A percentile compares a stretch with the other conserved stretches of the same genome.
Evolutionary conservation across 78 protist species (phyloP).

Genomic region (Dictyostelium intermedium): DNA sequence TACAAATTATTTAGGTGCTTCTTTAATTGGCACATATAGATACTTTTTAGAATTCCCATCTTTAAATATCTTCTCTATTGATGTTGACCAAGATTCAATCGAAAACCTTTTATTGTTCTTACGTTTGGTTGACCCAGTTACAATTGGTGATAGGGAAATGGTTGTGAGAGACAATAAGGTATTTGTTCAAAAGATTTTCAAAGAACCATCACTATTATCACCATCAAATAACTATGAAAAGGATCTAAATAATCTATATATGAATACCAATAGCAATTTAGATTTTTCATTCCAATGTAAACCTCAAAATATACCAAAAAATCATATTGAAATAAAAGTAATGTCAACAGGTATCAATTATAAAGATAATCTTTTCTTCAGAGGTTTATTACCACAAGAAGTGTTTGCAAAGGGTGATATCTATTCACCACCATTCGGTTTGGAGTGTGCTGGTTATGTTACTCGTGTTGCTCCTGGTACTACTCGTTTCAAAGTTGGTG

Average conservation of each 20-base stretch:
- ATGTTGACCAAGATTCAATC: slow-evolving; percentile 10
- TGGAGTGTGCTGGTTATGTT: slow-evolving; percentile 70
- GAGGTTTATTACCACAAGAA: slow-evolving; percentile 73
- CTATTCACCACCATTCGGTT: slow-evolving; percentile 68
- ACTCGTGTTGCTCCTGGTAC: slow-evolving; percentile 27
- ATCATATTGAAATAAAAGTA: slow-evolving; percentile 39
- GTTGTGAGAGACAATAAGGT: background rate
- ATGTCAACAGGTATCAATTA: slow-evolving; percentile 72
- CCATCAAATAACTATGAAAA: slow-evolving; percentile 10
- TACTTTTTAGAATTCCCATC: slow-evolving; percentile 38
- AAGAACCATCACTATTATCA: background rate
- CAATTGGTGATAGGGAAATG: slow-evolving; percentile 52
- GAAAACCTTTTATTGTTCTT: background rate
- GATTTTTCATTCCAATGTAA: slow-evolving; percentile 8
- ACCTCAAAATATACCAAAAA: background rate
- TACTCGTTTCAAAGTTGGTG: slow-evolving; percentile 43
- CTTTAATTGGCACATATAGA: slow-evolving; percentile 48
- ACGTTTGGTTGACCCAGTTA: background rate
- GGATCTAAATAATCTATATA: background rate
- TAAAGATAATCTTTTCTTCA: slow-evolving; percentile 55
- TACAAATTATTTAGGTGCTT: slow-evolving; percentile 14
- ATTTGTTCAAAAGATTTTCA: slow-evolving; percentile 23
- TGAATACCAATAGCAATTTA: slow-evolving; percentile 26
- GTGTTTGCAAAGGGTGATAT: slow-evolving; percentile 47
- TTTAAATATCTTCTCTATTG: slow-evolving; percentile 7